A percentile compares a stretch with the other conserved stretches of the same genome.
Conservation (phyloP, 1,284 basidiomycete species). For the Mrakiaceae sp. region DNA sequence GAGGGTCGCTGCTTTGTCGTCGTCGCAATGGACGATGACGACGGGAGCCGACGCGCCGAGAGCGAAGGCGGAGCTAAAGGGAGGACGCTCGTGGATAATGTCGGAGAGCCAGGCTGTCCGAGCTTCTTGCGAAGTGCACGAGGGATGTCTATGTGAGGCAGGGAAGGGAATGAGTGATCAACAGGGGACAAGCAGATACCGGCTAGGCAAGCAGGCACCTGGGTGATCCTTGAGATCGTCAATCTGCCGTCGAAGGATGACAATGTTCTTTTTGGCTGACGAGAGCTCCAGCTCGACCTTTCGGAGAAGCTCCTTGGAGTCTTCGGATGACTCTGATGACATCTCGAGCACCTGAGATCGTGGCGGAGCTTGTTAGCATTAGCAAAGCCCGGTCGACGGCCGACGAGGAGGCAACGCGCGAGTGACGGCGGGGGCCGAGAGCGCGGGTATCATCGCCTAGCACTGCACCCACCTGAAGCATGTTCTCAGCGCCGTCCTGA, state of each 20-base stretch:
- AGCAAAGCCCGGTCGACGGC: not conserved
- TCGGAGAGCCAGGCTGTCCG: not conserved
- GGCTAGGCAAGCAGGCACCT: not conserved
- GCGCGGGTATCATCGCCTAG: not conserved
- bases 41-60: conserved; percentile 8
- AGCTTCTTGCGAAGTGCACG: conserved; percentile 15
- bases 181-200: not conserved
- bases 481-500: conserved; percentile 43
- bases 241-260: conserved; percentile 1
- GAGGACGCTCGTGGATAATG: conserved; percentile 1
- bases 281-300: conserved; percentile 14
- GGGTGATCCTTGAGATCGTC: conserved; percentile 11
- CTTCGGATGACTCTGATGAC: conserved; percentile 1
- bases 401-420: not conserved
- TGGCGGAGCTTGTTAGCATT: not conserved
- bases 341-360: conserved; percentile 15
- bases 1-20: not conserved
- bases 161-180: not conserved
- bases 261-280: conserved; percentile 15
- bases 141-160: conserved; percentile 13
- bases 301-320: not conserved
- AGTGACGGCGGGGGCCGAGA: not conserved
- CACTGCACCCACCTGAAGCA: conserved; percentile 34
- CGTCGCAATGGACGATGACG: not conserved
- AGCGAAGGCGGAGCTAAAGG: not conserved